Evolutionary conservation across 805 yeast species (phyloP), one percentile per base, ranked within the genome.

Genomic region (Monosporozyma siamensis): DNA sequence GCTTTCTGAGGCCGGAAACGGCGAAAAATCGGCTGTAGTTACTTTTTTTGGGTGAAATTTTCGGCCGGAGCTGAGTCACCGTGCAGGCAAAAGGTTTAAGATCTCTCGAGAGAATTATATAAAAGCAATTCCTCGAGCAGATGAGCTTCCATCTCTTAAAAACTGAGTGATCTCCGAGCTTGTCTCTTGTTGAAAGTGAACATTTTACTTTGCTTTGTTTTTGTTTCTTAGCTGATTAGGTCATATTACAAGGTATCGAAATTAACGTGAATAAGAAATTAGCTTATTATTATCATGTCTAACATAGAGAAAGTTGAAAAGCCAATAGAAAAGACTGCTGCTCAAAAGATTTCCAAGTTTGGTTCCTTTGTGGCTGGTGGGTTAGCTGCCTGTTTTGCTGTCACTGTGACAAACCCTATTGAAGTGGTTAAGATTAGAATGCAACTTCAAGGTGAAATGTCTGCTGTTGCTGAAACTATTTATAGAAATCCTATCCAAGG

Each of bases 321-420:
- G 15, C 30, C 48, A 20, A 42, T 50, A 11, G 61, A 58, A 38
- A 66, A 67, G 46, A 53, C 74, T 4, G 78, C 77, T 1, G 71
- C 80, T n/a, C 80, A 76, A 50, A 67, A 73, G 49, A 72, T 82
- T 17, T 71, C 80, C 31, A 77, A 85, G 3, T 50, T 70, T 10
- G 94, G 94, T 17, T 94, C 95, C 2, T 87, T 89, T 54, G 55
- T 80, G 4, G 95, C 96, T 4, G 97, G 96, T 43, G 95, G 92
- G 7, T 45, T 83, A 12, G 98, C 98, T 3, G 97, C 97, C 3
- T 89, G 97, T 68, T 92, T 95, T 42, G 97, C 98, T 0, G 98
- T 92, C 36, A 90, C 97, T 0, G 80, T 90, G 59, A 89, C 97
- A 4, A 92, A 92, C 60, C 98, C 98, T 5, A 82, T 92, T 48